A percentile compares a stretch with the other conserved stretches of the same genome.
phyloP scores from a whole-genome alignment of 352 stramenopile genomes.

The Globisporangium spinosum region DNA sequence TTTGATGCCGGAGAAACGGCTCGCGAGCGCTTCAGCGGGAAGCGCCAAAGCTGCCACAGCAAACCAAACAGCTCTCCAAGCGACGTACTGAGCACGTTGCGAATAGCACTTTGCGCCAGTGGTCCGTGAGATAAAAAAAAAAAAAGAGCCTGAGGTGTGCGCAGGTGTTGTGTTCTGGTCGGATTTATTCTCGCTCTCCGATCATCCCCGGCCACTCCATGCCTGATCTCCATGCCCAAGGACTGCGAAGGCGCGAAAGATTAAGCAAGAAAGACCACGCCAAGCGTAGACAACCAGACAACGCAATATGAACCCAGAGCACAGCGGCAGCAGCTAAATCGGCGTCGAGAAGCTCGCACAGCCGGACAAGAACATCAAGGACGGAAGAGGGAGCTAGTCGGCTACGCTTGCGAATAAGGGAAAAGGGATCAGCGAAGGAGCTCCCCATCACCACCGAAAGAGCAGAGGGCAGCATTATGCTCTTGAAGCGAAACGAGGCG shows the following conservation, averaged over 20 bases:
- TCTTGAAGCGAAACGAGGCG: slow-evolving; percentile 8
- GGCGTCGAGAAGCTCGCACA: neutral
- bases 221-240: slow-evolving; percentile 8
- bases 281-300: neutral
- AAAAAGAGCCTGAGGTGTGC: neutral
- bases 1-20: slow-evolving; percentile 6
- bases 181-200: slow-evolving; percentile 8
- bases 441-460: neutral
- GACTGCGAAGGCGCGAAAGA: neutral
- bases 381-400: neutral
- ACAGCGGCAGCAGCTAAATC: neutral
- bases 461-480: neutral
- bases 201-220: neutral
- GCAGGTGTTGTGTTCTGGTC: slow-evolving; percentile 7
- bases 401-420: neutral
- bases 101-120: neutral
- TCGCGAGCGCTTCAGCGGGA: neutral
- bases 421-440: neutral
- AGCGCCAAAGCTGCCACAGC: neutral
- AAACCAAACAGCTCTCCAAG: neutral
- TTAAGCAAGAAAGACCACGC: neutral
- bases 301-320: neutral
- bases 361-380: slow-evolving; percentile 6
- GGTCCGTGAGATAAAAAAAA: neutral
- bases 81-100: neutral